These are phyloP conservation scores for Centella asiatica DNA, from an alignment of 129 eudicot genomes.

Conservation along the genomic window DNA sequence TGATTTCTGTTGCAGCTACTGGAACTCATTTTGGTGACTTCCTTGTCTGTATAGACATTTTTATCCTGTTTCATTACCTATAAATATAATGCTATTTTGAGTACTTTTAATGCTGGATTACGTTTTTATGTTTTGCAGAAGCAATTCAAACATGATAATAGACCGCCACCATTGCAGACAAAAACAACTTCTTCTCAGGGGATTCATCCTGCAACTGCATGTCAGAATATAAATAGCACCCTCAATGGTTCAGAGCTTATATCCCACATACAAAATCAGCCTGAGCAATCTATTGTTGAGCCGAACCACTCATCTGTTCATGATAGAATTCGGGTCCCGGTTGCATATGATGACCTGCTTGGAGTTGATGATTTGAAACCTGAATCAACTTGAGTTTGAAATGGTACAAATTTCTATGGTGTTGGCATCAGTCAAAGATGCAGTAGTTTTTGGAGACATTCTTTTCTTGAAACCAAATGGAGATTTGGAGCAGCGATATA, in stretches of 20 bases:
- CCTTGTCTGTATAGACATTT: too few species aligned
- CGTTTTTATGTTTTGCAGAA: constrained; percentile 14
- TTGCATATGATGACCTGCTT: constrained; percentile 46
- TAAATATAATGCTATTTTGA: background rate
- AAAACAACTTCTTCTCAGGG: constrained; percentile 9
- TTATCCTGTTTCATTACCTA: too few species aligned
- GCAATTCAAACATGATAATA: constrained; percentile 31
- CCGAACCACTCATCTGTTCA: constrained; percentile 29
- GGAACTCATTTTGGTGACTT: too few species aligned
- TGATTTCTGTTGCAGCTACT: too few species aligned
- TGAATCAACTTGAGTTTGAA: constrained; percentile 7
- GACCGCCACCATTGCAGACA: constrained; percentile 13
- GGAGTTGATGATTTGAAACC: constrained; percentile 19
- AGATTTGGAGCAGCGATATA: too few species aligned
- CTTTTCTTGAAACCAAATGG: background rate
- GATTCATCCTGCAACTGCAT: background rate
- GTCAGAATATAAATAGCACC: background rate
- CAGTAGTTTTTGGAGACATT: background rate
- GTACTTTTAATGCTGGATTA: background rate
- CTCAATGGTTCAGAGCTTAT: constrained; percentile 6
- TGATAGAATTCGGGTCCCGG: constrained; percentile 40
- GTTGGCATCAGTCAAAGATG: background rate
- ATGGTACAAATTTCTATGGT: background rate
- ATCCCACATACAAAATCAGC: constrained; percentile 10
- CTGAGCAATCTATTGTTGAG: constrained; percentile 10